These are phyloP conservation scores for Phaeotremella skinneri DNA, from an alignment of 768 basidiomycete genomes.

Conservation along the genomic window DNA sequence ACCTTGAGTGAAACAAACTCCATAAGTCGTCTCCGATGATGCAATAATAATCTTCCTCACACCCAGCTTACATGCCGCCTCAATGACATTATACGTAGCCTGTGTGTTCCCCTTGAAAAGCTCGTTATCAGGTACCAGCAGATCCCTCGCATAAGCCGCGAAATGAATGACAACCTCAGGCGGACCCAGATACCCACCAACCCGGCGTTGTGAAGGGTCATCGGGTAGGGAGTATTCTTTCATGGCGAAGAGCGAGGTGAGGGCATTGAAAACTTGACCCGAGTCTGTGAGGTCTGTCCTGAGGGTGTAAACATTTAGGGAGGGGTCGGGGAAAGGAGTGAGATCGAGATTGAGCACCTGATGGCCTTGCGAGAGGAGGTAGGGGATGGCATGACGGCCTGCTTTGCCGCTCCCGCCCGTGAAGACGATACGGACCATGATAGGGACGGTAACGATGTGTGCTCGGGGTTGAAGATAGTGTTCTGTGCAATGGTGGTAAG, in stretches of 20 bases:
- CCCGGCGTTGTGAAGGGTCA: constrained; percentile 1
- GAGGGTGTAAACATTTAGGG: constrained; percentile 40
- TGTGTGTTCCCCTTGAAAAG: constrained; percentile 39
- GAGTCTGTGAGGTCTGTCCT: constrained; percentile 47
- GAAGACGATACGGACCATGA: constrained; percentile 36
- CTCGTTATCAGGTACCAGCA: constrained; percentile 47
- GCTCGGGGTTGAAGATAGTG: background rate
- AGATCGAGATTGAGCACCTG: constrained; percentile 50
- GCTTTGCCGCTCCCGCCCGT: constrained; percentile 50
- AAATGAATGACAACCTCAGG: constrained; percentile 48
- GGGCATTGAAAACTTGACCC: constrained; percentile 50
- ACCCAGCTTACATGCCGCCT: constrained; percentile 47
- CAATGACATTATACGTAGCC: constrained; percentile 49
- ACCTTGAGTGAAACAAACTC: constrained; percentile 49
- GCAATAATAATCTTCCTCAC: constrained; percentile 48
- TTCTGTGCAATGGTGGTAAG: too few relatives aligned
- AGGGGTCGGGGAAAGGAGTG: constrained; percentile 36
- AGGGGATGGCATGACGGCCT: constrained; percentile 46
- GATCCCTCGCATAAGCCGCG: constrained; percentile 47
- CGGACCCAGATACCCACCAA: background rate
- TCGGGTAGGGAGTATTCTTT: constrained; percentile 39
- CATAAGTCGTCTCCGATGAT: constrained; percentile 45
- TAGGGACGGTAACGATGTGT: background rate
- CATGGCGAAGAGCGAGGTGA: constrained; percentile 41
- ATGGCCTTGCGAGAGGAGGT: constrained; percentile 45